These are phyloP conservation scores for Gremmenia infestans DNA, from an alignment of 2,329 filamentous ascomycete genomes.

Conservation along the genomic window DNA sequence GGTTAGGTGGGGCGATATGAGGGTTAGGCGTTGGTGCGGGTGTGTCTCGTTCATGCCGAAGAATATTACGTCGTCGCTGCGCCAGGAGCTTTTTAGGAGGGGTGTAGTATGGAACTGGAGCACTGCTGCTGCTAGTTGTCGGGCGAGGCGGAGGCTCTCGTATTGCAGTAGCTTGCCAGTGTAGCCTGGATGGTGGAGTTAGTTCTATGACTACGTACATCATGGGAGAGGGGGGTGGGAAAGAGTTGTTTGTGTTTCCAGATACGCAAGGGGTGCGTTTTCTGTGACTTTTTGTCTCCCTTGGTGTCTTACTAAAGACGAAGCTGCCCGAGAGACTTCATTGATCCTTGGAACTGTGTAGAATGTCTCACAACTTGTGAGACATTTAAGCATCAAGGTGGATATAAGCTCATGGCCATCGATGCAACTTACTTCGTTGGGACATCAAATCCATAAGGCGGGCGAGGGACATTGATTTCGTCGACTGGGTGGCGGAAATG, in stretches of 20 bases:
- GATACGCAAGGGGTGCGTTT: too few relatives aligned
- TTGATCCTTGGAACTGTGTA: too few relatives aligned
- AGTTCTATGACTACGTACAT: neutral
- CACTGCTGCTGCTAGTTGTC: conserved; percentile 11
- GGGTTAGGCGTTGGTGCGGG: neutral
- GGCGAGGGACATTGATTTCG: conserved; percentile 5
- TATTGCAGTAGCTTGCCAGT: conserved; percentile 6
- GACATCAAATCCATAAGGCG: conserved; percentile 2
- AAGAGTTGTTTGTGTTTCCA: too few relatives aligned
- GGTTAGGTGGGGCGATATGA: conserved; percentile 7
- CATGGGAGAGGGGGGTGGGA: neutral
- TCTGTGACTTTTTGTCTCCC: too few relatives aligned
- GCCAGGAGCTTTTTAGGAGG: conserved; percentile 7
- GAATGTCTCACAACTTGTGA: too few relatives aligned
- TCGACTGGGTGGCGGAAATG: neutral
- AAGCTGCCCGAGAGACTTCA: too few relatives aligned
- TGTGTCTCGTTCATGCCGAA: conserved; percentile 4
- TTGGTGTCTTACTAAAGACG: too few relatives aligned
- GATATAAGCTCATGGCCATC: too few relatives aligned
- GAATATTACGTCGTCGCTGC: conserved; percentile 13
- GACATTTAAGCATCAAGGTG: too few relatives aligned
- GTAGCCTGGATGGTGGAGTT: neutral
- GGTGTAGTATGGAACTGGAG: conserved; percentile 15
- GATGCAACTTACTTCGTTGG: neutral
- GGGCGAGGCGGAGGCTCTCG: conserved; percentile 11